Evolutionary conservation across 768 basidiomycete genomes (phyloP), one percentile per base, ranked within the genome.

Genomic region (Phanerochaete carnosa): DNA sequence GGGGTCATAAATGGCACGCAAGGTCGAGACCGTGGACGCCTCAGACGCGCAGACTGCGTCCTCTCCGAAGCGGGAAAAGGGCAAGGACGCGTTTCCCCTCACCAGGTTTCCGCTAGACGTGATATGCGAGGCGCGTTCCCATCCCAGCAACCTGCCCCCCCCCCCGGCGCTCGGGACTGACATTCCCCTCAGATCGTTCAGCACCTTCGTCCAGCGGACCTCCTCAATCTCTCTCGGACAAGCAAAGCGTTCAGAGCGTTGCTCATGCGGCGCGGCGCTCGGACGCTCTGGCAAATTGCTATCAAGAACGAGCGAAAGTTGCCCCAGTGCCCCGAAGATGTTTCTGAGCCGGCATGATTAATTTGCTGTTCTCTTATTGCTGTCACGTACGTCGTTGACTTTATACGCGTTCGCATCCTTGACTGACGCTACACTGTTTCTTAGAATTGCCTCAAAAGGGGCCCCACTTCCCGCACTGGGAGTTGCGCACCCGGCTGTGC

Each of bases 351-450:
- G 13, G 66, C 62, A 25, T 72, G 68, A 65, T 64, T 2, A 68
- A 66, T 35, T 61, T 76, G 6, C 61, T 67, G 15, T 74, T 75
- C 52, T 68, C 70, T 30, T 46, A 63, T 13, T 64, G 68, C 46
- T 76, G 75, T 63, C 72, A 75, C 58, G 74, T 73, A 33, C 49
- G 58, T n/a, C 9, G 9, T 9, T n/a, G 45, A 9, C 46, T 11
- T 47, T 8, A 47, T 22, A 11, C 23, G 46, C 11, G 46, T 12
- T 39, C 37, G 37, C 9, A 11, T 12, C 12, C 12, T 23, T 8
- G 12, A 22, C 46, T 13, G 46, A 47, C 46, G 46, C n/a, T n/a
- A n/a, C n/a, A n/a, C 49, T 9, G 25, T 28, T 22, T 11, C 23
- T 9, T 19, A 52, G 50, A 13, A 52, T 13, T 52, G 50, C 28